Base-by-base conservation (phyloP, 1,284 basidiomycete genomes). In the Pseudozyma sp. region DNA sequence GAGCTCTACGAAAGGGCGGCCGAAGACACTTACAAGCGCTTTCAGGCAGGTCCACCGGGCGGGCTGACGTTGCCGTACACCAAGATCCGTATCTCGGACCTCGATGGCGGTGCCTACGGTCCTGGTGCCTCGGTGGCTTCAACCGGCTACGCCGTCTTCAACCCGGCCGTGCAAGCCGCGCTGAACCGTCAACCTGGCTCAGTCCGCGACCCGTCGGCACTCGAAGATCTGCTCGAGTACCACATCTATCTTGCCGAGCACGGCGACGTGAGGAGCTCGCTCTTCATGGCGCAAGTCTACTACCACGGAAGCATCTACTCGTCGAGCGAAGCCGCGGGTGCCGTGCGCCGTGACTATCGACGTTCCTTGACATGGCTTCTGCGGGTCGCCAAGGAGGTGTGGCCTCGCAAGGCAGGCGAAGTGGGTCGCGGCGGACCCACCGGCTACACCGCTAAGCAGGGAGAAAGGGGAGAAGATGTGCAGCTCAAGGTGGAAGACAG, bases 121-220 rank as follows among this genome's bases (percentile, higher is more conserved):
- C 92, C 93, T 13, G 94, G 95, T 52, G 93, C 96, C 3, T 94
- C 93, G 63, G 92, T 93, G 19, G 93, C 93, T 2, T 93, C 92
- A 4, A 85, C 86, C 2, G 86, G 87, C 75, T 85, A 43, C 92
- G 7, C 78, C 88, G 87, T 88, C 0, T 86, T 89, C 14, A 85
- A 90, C 51, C 89, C 93, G 17, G 91, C 92, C 9, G 91, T 97
- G 68, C 92, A 92, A 82, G 94, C 94, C 3, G 92, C 61, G 10
- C 68, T 81, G 34, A 64, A 78, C 53, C 56, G 52, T n/a, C 60
- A 74, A 34, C 80, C 80, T 14, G 71, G 68, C 17, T 74, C 68
- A 7, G 63, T 63, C 5, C 56, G 57, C 17, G 77, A 82, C 33
- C 58, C 70, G 4, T 40, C 63, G 4, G 68, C 76, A 6, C 53